These are phyloP conservation scores for Solanum lycopersicoides DNA, from an alignment of 257 asterid genomes.

Conservation along the genomic window DNA sequence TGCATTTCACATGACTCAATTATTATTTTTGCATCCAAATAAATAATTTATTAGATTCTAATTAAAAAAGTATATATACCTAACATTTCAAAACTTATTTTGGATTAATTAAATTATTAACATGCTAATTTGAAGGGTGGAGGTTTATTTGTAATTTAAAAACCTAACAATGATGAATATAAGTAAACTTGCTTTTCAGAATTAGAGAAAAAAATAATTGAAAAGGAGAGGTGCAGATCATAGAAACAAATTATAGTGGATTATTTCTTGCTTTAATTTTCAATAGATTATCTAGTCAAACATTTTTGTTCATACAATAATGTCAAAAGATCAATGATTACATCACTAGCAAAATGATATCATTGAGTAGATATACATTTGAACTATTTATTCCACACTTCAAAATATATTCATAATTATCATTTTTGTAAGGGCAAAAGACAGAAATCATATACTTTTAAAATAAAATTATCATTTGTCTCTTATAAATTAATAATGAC, in stretches of 20 bases:
- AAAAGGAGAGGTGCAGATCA: neutral
- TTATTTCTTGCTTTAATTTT: neutral
- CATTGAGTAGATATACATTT: neutral
- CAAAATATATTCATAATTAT: too few species aligned
- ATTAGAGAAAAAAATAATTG: neutral
- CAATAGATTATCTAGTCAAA: neutral
- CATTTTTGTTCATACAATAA: neutral
- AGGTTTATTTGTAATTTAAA: neutral
- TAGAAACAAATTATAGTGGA: neutral
- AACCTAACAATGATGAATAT: neutral
- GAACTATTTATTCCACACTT: neutral
- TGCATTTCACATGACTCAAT: neutral
- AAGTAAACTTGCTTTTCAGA: neutral
- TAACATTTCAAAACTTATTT: neutral
- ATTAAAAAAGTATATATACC: neutral
- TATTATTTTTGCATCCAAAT: neutral
- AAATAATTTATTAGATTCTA: neutral
- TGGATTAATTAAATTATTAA: neutral
- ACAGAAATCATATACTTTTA: too few species aligned
- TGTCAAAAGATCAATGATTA: neutral
- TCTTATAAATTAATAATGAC: too few species aligned
- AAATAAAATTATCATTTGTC: too few species aligned
- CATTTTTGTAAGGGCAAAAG: too few species aligned
- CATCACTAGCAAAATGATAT: neutral
- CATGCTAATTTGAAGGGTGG: slow-evolving; percentile 9